These are phyloP conservation scores for Phytophthora macrochlamydospora DNA, from an alignment of 352 stramenopile genomes.

Conservation along the genomic window DNA sequence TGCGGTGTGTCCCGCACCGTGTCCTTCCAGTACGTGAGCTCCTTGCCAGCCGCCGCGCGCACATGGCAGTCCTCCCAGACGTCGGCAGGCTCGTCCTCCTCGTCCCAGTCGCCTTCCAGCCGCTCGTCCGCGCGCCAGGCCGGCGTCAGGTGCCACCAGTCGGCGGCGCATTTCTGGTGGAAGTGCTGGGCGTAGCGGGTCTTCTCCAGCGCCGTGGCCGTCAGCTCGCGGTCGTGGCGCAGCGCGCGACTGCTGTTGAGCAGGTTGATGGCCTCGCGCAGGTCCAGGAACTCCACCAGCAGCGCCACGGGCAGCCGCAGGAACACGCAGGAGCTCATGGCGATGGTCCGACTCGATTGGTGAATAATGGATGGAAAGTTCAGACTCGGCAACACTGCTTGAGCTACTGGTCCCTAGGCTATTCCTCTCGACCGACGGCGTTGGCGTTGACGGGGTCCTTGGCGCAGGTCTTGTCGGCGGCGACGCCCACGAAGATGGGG, in stretches of 20 bases:
- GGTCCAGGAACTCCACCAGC: constrained; percentile 54
- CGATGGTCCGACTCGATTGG: constrained; percentile 2
- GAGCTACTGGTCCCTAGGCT: neutral
- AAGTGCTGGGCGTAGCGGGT: constrained; percentile 59
- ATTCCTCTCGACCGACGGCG: constrained; percentile 13
- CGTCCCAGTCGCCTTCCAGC: constrained; percentile 50
- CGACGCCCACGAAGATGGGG: constrained; percentile 67
- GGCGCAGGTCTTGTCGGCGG: constrained; percentile 54
- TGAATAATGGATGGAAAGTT: neutral
- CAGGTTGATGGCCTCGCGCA: constrained; percentile 52
- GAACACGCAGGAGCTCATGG: constrained; percentile 17
- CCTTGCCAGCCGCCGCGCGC: constrained; percentile 22
- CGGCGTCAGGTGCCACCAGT: constrained; percentile 60
- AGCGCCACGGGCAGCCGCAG: constrained; percentile 45
- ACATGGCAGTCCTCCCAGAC: constrained; percentile 53
- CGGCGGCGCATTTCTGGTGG: constrained; percentile 52
- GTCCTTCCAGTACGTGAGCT: constrained; percentile 45
- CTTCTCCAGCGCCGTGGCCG: constrained; percentile 46
- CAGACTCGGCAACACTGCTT: neutral
- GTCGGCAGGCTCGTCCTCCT: constrained; percentile 21
- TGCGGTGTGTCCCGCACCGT: constrained; percentile 47
- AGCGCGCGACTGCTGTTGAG: constrained; percentile 48
- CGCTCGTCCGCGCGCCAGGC: constrained; percentile 42
- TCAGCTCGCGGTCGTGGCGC: constrained; percentile 48
- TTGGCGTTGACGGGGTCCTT: constrained; percentile 61